Conservation (phyloP, 805 yeast species). For the Lipomyces sp. region DNA sequence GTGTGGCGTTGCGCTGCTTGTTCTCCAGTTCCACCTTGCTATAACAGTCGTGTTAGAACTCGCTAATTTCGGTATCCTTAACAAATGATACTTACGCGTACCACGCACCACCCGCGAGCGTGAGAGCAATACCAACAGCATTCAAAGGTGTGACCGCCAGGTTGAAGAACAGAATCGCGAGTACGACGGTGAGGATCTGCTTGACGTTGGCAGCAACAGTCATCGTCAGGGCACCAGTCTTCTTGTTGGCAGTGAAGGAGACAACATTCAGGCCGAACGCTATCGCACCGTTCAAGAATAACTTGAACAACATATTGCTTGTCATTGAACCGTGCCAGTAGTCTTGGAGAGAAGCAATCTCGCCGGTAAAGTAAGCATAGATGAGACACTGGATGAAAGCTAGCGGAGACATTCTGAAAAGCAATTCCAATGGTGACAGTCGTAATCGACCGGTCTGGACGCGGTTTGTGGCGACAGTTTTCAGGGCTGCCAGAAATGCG, state of each 20-base stretch:
- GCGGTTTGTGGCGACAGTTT: slow-evolving; percentile 42
- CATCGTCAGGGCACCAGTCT: slow-evolving; percentile 43
- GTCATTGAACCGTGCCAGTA: slow-evolving; percentile 35
- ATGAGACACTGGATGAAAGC: slow-evolving; percentile 40
- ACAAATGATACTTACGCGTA: slow-evolving; percentile 34
- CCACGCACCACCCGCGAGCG: slow-evolving; percentile 43
- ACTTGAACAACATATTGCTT: slow-evolving; percentile 36
- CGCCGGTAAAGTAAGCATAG: slow-evolving; percentile 42
- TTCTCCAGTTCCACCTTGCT: slow-evolving; percentile 36
- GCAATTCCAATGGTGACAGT: slow-evolving; percentile 40
- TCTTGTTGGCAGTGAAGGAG: slow-evolving; percentile 43
- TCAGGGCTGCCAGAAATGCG: slow-evolving; percentile 41
- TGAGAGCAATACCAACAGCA: slow-evolving; percentile 40
- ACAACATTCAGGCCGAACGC: slow-evolving; percentile 42
- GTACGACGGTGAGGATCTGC: slow-evolving; percentile 42
- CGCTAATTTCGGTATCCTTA: background rate
- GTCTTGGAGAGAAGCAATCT: slow-evolving; percentile 29
- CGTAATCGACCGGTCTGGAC: slow-evolving; percentile 42
- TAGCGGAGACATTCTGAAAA: slow-evolving; percentile 42
- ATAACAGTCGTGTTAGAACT: background rate
- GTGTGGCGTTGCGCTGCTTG: slow-evolving; percentile 24
- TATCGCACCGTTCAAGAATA: slow-evolving; percentile 40
- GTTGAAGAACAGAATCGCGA: slow-evolving; percentile 42
- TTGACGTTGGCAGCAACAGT: slow-evolving; percentile 43
- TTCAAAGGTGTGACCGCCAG: slow-evolving; percentile 41